phyloP scores from a whole-genome alignment of 306 rosid species.

The Quercus agrifolia region DNA sequence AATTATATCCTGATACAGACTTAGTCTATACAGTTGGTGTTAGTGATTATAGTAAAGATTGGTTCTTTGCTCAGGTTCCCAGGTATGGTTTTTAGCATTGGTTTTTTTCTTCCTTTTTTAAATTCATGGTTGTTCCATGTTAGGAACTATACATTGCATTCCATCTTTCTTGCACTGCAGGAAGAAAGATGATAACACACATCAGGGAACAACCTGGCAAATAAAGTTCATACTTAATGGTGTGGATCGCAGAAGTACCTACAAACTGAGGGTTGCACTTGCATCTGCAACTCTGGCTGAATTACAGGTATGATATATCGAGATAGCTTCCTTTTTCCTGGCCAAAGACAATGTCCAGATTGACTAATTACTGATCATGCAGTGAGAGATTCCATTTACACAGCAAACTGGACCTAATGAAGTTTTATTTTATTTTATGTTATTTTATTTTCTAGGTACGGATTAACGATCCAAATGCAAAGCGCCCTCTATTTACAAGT shows the following conservation, averaged over 20 bases:
- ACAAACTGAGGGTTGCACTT: conserved; percentile 70
- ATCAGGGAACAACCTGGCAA: conserved; percentile 93
- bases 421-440: neutral
- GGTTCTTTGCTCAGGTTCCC: conserved; percentile 94
- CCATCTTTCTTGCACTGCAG: conserved; percentile 25
- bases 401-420: neutral
- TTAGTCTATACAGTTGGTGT: conserved; percentile 63
- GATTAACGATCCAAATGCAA: conserved; percentile 56
- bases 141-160: neutral
- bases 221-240: conserved; percentile 60
- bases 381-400: neutral
- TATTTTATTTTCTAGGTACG: conserved; percentile 43
- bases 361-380: neutral
- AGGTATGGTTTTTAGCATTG: conserved; percentile 37
- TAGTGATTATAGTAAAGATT: conserved; percentile 70
- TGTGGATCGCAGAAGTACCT: conserved; percentile 39
- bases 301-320: conserved; percentile 55
- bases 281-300: conserved; percentile 78
- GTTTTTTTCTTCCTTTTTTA: neutral
- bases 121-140: neutral
- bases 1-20: conserved; percentile 67
- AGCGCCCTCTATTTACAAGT: conserved; percentile 65
- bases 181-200: conserved; percentile 59
- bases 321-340: neutral
- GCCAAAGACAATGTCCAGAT: neutral